Evolutionary conservation across 1,284 basidiomycete genomes (phyloP), one percentile per base, ranked within the genome.

Genomic region (Trametes pubescens): DNA sequence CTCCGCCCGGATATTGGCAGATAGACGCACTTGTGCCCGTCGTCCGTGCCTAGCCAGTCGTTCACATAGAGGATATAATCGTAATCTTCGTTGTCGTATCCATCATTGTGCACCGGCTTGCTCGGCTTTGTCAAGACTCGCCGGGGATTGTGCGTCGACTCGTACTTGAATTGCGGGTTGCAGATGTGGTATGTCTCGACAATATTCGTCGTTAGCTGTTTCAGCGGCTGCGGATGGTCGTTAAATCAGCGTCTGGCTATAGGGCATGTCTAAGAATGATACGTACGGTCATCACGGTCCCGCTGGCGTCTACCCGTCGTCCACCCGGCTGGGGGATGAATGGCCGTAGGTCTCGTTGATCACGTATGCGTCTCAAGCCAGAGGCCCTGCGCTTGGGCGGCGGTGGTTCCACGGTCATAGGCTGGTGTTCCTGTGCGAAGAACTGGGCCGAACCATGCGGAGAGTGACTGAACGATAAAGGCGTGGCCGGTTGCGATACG

Each of bases 21-120:
- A 61, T 59, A 29, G 52, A 85, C 92, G 75, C 74, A 95, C 94
- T 95, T 93, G 82, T 96, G 93, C 57, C 92, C 91, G 63, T 95
- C 92, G 72, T 96, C 95, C 35, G 87, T 90, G 4, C 96, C 96
- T 58, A 98, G 80, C 82, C 94, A 95, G 75, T 98, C 96, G 74
- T 98, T 98, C 73, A 98, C 96, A 76, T 97, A 98, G 66, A 98
- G 85, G 73, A 98, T 98, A 72, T 98, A 98, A 76, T 98, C 96
- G 73, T 95, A 96, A 75, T 98, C 96, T 72, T 98, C 96, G 71
- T 98, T 98, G 78, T 98, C 96, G 70, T 91, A 96, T 0, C 96
- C 96, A 65, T 98, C 95, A 74, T 98, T 98, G 76, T 96, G 92
- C 0, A 86, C 84, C 0, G 95, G 93, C 76, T 97, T 97, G 81